Percentiles rank a stretch among this genome's conserved stretches.
phyloP scores from a whole-genome alignment of 2,329 filamentous ascomycete species.

The Venturia pyrina region DNA sequence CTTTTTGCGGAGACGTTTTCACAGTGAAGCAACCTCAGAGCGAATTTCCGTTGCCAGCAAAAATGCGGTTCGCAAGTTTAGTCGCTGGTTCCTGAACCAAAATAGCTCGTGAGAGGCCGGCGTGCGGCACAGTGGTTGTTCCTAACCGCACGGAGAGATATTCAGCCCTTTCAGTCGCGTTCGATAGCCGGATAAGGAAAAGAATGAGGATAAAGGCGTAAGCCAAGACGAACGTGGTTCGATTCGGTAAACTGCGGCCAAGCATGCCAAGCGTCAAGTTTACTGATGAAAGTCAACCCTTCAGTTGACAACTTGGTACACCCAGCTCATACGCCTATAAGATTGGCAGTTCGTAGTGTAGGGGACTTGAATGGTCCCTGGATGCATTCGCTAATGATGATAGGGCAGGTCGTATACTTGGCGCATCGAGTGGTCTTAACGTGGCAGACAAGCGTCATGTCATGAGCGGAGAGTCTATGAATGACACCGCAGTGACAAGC shows the following conservation, averaged over 20 bases:
- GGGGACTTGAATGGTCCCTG: neutral
- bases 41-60: too few relatives aligned
- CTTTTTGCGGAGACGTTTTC: too few relatives aligned
- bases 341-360: neutral
- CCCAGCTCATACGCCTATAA: neutral
- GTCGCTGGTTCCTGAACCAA: too few relatives aligned
- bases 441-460: neutral
- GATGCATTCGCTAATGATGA: neutral
- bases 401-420: neutral
- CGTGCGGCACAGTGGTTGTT: too few relatives aligned
- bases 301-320: neutral
- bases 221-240: neutral
- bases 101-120: too few relatives aligned
- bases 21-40: too few relatives aligned
- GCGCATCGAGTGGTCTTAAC: neutral
- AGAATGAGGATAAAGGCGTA: neutral
- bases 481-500: conserved; percentile 1
- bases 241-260: neutral
- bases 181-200: too few relatives aligned
- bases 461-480: neutral
- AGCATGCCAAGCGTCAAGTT: neutral
- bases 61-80: too few relatives aligned
- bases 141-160: too few relatives aligned
- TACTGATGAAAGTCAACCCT: neutral
- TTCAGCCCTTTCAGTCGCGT: too few relatives aligned